Evolutionary conservation across 2,329 filamentous ascomycete genomes (phyloP), one percentile per base, ranked within the genome.

Genomic region (Elsinoe australis): DNA sequence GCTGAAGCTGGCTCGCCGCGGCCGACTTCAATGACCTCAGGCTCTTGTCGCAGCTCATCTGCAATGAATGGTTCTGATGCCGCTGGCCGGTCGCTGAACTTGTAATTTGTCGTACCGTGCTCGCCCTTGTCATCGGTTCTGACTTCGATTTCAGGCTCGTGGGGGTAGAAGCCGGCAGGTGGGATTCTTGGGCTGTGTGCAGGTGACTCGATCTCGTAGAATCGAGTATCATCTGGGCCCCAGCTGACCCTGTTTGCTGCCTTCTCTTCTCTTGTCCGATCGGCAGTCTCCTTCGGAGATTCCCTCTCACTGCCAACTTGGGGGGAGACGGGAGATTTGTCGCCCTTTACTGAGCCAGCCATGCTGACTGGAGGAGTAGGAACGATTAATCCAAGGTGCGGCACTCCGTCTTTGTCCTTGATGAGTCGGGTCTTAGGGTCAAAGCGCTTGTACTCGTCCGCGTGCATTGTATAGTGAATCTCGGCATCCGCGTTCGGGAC

Each of bases 291-390:
- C 6, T 34, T 39, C 7, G 44, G 31, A 4, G 21, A n/a, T 8
- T 41, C 34, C 6, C 31, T 44, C 14, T 45, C 47, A 4, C 15
- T 18, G 35, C 49, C 33, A 14, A 51, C 39, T 18, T 50, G 52
- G 2, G 52, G 47, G 64, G 67, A 14, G 62, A 56, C 17, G 60
- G 63, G 33, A 19, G 64, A 67, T 5, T 57, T 58, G 28, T 61
- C 64, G 24, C 61, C 63, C 14, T 62, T 60, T 21, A 61, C 62
- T 1, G 58, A 59, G 7, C 65, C 64, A 18, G 65, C 67, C 50
- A 62, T 55, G 51, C 73, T 76, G 15, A 67, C 70, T 7, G 73
- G 73, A 15, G 78, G 78, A 5, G 77, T 80, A 2, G 78, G 74
- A 38, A 74, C 70, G 47, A 79, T 76, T 18, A 80, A 63, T 34